Percentiles rank a stretch among this genome's conserved stretches.
These are phyloP conservation scores for Mycena metata DNA, from an alignment of 768 basidiomycete species.

Conservation along the genomic window DNA sequence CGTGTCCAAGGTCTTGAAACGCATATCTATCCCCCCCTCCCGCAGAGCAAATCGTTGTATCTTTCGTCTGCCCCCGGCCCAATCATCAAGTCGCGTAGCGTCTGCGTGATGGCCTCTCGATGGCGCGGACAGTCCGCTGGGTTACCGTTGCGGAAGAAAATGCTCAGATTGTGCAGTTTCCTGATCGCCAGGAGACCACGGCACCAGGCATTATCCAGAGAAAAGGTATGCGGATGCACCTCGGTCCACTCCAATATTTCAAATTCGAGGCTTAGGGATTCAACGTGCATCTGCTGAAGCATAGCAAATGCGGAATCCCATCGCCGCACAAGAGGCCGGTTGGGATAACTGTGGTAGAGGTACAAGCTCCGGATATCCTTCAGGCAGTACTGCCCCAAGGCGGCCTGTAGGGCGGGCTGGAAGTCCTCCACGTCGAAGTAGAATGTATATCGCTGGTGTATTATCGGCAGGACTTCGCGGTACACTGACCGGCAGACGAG, in stretches of 20 bases:
- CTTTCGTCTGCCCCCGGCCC: conserved; percentile 13
- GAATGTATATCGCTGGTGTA: conserved; percentile 14
- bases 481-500: conserved; percentile 11
- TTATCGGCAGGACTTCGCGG: conserved; percentile 8
- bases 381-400: conserved; percentile 14
- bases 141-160: conserved; percentile 6
- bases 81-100: conserved; percentile 16
- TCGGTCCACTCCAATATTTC: conserved; percentile 2
- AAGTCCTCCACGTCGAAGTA: conserved; percentile 6
- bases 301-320: conserved; percentile 8
- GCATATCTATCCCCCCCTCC: background rate
- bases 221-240: background rate
- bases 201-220: conserved; percentile 6
- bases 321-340: background rate
- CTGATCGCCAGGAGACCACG: conserved; percentile 12
- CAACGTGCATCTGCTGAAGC: conserved; percentile 11
- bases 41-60: conserved; percentile 6
- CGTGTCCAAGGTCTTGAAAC: too few relatives aligned
- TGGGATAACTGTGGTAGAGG: conserved; percentile 1
- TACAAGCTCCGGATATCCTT: conserved; percentile 10
- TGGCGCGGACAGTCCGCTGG: conserved; percentile 3
- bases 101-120: background rate
- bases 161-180: conserved; percentile 3
- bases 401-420: background rate
- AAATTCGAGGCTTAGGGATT: background rate